Evolutionary conservation across 1,139 yeast genomes (phyloP), one percentile per base, ranked within the genome.

Genomic region (Sugiyamaella xylanicola): DNA sequence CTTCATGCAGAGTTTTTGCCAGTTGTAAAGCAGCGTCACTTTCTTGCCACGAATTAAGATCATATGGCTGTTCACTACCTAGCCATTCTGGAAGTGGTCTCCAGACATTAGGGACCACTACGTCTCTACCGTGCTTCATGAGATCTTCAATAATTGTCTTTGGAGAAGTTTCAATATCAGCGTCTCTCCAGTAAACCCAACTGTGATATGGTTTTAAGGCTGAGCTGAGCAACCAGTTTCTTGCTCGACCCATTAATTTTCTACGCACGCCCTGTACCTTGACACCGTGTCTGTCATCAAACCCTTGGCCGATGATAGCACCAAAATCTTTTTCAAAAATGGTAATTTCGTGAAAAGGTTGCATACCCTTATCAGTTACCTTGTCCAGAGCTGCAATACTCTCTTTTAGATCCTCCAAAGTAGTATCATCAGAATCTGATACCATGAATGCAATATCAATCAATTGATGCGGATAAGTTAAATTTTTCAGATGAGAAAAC

Each of bases 31-130:
- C 96, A 37, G 95, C 88, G 59, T 85, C 92, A 52, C 87, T 80
- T 72, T 89, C 97, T 67, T 85, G 91, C 97, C 97, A 89, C 27
- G 96, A 87, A 73, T 89, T 89, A 67, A 90, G 79, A 73, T 89
- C 97, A 67, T 90, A 89, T 0, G 97, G 95, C 72, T 89, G 97
- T 68, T 88, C 92, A 64, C 85, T 84, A 13, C 95, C 95, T 54
- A 88, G 77, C 93, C 95, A 88, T 66, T 85, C 90, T 0, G 96
- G 96, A 58, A 89, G 75, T 1, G 96, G 96, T 65, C 97, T 80
- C 96, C 96, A 89, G 52, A 89, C 95, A 67, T 89, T 89, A 19
- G 97, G 97, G 32, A 89, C 93, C 52, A 84, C 83, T 32, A 85
- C 86, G 63, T 85, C 90, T 61, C 74, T 75, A 60, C 80, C 78